Percentiles rank a stretch among this genome's conserved stretches.
Conservation (phyloP, 257 asterid genomes). For the Solanum dulcamara region DNA sequence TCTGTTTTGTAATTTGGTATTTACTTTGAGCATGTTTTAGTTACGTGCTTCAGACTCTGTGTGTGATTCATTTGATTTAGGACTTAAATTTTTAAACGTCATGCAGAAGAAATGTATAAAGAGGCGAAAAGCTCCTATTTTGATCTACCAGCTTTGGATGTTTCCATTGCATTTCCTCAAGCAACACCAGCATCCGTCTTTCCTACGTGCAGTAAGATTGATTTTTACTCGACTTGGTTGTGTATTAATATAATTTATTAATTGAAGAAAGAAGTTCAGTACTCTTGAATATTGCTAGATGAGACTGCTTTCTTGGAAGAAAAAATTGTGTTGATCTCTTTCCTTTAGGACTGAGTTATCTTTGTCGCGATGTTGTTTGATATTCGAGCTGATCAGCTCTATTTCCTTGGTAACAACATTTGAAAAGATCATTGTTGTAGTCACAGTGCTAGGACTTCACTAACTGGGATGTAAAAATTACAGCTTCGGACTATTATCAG, state of each 20-base stretch:
- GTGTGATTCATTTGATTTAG: background rate
- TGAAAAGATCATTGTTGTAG: background rate
- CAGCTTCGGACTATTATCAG: slow-evolving; percentile 91
- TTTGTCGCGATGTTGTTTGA: background rate
- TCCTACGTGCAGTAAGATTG: slow-evolving; percentile 63
- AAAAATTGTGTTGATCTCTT: background rate
- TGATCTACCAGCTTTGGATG: slow-evolving; percentile 69
- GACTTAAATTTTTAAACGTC: background rate
- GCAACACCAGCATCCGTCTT: slow-evolving; percentile 92
- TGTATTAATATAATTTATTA: background rate
- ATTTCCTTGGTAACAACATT: background rate
- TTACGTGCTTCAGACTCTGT: background rate
- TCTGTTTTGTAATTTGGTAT: background rate
- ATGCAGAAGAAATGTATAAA: slow-evolving; percentile 42
- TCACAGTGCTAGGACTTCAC: background rate
- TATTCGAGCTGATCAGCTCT: background rate
- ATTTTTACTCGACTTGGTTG: background rate
- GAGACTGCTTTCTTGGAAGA: background rate
- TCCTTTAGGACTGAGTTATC: background rate
- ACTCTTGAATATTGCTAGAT: background rate
- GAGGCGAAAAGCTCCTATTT: slow-evolving; percentile 58
- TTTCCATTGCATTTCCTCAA: slow-evolving; percentile 84
- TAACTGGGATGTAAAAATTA: background rate
- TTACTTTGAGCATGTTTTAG: background rate
- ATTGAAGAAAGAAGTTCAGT: background rate